Evolutionary conservation across 2,329 filamentous ascomycete species (phyloP), one percentile per base, ranked within the genome.

Genomic region (Fusarium piperis): DNA sequence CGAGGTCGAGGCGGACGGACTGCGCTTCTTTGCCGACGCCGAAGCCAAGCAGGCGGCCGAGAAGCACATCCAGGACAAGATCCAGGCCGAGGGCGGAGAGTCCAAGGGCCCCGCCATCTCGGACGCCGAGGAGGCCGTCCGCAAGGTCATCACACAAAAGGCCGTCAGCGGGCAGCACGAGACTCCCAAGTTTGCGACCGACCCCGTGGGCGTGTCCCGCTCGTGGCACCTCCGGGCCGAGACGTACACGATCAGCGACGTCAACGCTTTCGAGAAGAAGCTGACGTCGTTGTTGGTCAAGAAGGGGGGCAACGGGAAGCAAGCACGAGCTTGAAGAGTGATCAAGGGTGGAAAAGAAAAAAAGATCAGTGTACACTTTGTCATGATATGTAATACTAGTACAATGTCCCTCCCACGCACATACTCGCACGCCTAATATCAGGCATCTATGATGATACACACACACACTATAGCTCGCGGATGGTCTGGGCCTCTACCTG

Each of bases 401-500:
- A 74, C 74, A 76, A 76, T 73, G 57, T 71, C 63, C 69, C n/a
- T n/a, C 46, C 62, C 68, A 59, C 64, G 68, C 65, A 62, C 67
- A 58, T 64, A 67, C 65, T 52, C 71, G 69, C 67, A 28, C 51
- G 58, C 59, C 55, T 65, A 53, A 46, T 53, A 23, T 26, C 44
- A 59, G 59, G 46, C 18, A 64, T 70, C 60, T 70, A 66, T 64
- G 18, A 65, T 55, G 23, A 18, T 52, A 46, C 41, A 16, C 18
- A 41, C 20, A 62, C 39, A 62, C 39, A 13, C 72, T 78, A 80
- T 16, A 85, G 74, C 77, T 83, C 79, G 73, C 82, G 83, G 28
- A 87, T 69, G 3, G 82, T 79, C 75, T 84, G 82, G 76, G 86
- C 85, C 81, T 90, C 87, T 41, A 81, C 81, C 12, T 74, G 75